Evolutionary conservation across 768 basidiomycete genomes (phyloP), one percentile per base, ranked within the genome.

Genomic region (Mycena crocata): DNA sequence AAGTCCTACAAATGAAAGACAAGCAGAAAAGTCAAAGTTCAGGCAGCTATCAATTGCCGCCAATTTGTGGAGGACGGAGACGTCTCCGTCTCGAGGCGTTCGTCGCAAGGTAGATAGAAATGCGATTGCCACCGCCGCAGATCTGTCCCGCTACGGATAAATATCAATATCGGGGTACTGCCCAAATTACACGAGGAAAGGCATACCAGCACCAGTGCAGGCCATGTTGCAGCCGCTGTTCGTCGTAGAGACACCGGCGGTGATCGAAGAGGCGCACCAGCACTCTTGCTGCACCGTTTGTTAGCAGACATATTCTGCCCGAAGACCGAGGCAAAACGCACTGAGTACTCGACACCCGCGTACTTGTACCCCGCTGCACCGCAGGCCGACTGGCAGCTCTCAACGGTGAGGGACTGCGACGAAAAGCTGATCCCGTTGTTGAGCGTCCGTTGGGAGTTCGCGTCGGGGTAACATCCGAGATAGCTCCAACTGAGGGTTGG

Each of bases 311-410:
- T 37, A 15, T 9, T 37, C 35, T 37, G 15, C n/a, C n/a, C n/a
- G 35, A 56, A 28, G 8, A 42, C 8, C 6, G n/a, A n/a, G n/a
- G n/a, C n/a, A n/a, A 46, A 46, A 55, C 61, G 31, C 1, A 66
- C 61, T 13, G 77, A 75, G 50, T 78, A 80, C 56, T 81, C 79
- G 15, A 76, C 71, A 1, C 79, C 80, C 4, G 72, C 77, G 50
- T 73, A 81, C 1, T 57, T 34, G 46, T 75, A 81, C 1, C 77
- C 77, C 5, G 64, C 62, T 8, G 68, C 62, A 13, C 70, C 54
- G 51, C 79, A 82, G 15, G 63, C 72, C 4, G 75, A 55, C 31
- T 74, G 69, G 55, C 80, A 81, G 44, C 73, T 75, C 17, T 66
- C 40, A n/a, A 80, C 67, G 5, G 80, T 75, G 56, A 76, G 75